These are phyloP conservation scores for Haberlea rhodopensis DNA, from an alignment of 257 asterid species.

Conservation along the genomic window DNA sequence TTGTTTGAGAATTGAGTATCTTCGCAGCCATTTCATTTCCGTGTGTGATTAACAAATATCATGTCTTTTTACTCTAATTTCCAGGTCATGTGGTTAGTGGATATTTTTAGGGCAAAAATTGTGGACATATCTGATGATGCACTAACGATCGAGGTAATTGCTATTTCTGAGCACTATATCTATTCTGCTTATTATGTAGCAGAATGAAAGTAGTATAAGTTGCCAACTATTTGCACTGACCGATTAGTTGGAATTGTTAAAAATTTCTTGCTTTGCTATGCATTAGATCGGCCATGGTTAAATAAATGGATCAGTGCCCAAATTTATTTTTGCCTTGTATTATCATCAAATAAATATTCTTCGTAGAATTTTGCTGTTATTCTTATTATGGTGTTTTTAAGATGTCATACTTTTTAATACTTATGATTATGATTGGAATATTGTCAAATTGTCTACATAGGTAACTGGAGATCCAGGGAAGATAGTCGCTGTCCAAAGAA, in stretches of 20 bases:
- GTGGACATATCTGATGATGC: conserved; percentile 92
- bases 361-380: not conserved
- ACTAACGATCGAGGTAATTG: conserved; percentile 84
- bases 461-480: conserved; percentile 99
- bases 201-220: conserved; percentile 13
- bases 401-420: conserved; percentile 2
- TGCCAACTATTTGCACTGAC: conserved; percentile 6
- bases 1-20: not conserved
- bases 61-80: conserved; percentile 21
- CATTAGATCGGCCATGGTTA: conserved; percentile 10
- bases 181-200: conserved; percentile 9
- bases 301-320: conserved; percentile 5
- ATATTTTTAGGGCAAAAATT: conserved; percentile 87
- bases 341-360: not conserved
- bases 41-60: conserved; percentile 3
- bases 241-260: not conserved
- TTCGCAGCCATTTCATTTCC: conserved; percentile 8
- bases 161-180: not conserved
- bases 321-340: not conserved
- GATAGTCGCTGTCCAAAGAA: conserved; percentile 86
- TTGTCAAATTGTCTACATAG: conserved; percentile 34
- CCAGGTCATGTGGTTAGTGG: conserved; percentile 97
- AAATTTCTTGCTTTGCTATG: conserved; percentile 7
- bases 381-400: conserved; percentile 7
- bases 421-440: conserved; percentile 17